A percentile compares a stretch with the other conserved stretches of the same genome.
These are phyloP conservation scores for Antitrichia curtipendula DNA, from an alignment of 225 moss, liverwort and hornwort species.

Conservation along the genomic window DNA sequence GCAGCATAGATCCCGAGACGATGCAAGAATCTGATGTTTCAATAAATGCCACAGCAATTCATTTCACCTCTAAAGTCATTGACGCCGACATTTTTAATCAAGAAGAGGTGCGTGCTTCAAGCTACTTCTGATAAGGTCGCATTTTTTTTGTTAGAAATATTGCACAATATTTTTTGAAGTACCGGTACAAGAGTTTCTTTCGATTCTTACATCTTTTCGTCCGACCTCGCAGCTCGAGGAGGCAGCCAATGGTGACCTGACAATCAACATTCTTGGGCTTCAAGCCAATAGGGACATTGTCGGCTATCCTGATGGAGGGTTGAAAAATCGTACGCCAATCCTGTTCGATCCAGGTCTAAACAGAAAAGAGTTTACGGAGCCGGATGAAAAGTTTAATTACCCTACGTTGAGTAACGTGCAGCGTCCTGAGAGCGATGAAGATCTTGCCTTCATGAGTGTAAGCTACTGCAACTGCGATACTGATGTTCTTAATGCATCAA, in stretches of 20 bases:
- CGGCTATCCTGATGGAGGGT: slow-evolving; percentile 38
- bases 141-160: neutral
- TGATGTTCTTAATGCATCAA: neutral
- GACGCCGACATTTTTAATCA: slow-evolving; percentile 29
- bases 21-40: slow-evolving; percentile 22
- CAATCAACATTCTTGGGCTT: slow-evolving; percentile 39
- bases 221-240: slow-evolving; percentile 19
- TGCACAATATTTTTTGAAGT: neutral
- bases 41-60: slow-evolving; percentile 24
- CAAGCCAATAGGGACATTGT: slow-evolving; percentile 19
- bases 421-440: slow-evolving; percentile 36
- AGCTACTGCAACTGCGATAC: neutral
- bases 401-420: slow-evolving; percentile 14
- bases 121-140: neutral
- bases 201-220: neutral
- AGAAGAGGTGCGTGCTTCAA: slow-evolving; percentile 8
- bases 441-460: slow-evolving; percentile 58
- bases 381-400: slow-evolving; percentile 22
- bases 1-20: neutral
- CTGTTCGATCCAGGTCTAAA: slow-evolving; percentile 34
- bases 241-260: slow-evolving; percentile 16
- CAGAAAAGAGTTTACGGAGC: neutral
- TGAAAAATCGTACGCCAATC: slow-evolving; percentile 24
- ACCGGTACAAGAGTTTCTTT: neutral
- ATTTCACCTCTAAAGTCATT: slow-evolving; percentile 9